Percentiles rank a stretch among this genome's conserved stretches.
These are phyloP conservation scores for Trifolium dubium DNA, from an alignment of 306 rosid species.

Conservation along the genomic window DNA sequence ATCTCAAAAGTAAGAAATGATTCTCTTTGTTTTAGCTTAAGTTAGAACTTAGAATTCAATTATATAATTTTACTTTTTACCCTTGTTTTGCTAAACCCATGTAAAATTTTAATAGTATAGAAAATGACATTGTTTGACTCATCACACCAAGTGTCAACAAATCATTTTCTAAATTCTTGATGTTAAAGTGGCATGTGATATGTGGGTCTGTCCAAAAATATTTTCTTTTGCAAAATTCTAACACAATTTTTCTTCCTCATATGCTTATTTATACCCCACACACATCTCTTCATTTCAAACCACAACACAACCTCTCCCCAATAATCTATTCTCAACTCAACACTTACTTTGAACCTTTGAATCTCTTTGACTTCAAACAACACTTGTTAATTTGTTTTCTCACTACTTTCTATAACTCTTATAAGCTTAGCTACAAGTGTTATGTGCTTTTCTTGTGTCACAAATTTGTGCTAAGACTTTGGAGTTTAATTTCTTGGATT, in stretches of 20 bases:
- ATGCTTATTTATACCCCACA: slow-evolving; percentile 33
- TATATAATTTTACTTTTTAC: background rate
- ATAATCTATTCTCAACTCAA: background rate
- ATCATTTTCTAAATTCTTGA: background rate
- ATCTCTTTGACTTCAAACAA: background rate
- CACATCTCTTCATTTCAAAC: background rate
- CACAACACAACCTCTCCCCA: background rate
- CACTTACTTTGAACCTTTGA: background rate
- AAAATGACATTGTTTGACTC: slow-evolving; percentile 13
- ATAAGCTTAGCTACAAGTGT: background rate
- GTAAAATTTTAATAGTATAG: background rate
- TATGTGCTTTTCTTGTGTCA: background rate
- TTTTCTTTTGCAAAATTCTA: background rate
- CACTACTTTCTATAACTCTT: background rate
- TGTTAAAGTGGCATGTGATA: slow-evolving; percentile 16
- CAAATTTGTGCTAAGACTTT: background rate
- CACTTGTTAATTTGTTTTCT: background rate
- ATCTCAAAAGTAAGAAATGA: background rate
- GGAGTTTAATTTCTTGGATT: background rate
- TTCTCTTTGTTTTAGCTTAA: too few relatives aligned
- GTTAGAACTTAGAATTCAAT: too few relatives aligned
- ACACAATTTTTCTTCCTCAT: background rate
- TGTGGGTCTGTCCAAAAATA: slow-evolving; percentile 7
- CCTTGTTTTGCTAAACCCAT: background rate
- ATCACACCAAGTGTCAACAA: background rate